phyloP scores from a whole-genome alignment of 208 protist species.

The Balamuthia mandrillaris region DNA sequence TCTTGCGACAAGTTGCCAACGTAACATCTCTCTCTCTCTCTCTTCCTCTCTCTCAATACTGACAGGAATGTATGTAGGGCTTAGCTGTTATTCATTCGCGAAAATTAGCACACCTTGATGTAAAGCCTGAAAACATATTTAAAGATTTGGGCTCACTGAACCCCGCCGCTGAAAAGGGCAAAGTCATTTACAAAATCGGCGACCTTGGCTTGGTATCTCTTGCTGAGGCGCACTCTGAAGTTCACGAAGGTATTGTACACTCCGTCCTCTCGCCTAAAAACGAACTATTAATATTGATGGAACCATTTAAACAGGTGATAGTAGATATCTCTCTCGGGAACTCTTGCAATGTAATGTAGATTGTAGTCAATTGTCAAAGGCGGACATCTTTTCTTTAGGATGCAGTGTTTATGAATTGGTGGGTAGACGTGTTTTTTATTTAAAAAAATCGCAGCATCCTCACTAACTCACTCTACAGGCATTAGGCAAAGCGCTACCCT shows the following conservation, averaged over 20 bases:
- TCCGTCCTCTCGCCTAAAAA: not conserved
- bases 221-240: slow-evolving; percentile 8
- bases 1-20: slow-evolving; percentile 5
- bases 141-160: not conserved
- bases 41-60: too few relatives aligned
- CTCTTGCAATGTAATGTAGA: slow-evolving; percentile 21
- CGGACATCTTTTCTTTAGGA: slow-evolving; percentile 28
- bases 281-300: not conserved
- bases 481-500: not conserved
- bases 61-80: too few relatives aligned
- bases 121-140: slow-evolving; percentile 36
- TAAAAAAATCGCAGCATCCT: not conserved
- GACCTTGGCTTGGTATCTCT: slow-evolving; percentile 30
- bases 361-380: slow-evolving; percentile 10
- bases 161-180: not conserved
- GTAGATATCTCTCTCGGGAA: slow-evolving; percentile 28
- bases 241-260: not conserved
- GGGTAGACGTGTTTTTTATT: too few relatives aligned
- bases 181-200: slow-evolving; percentile 26
- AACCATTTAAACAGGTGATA: too few relatives aligned
- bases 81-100: slow-evolving; percentile 11
- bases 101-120: slow-evolving; percentile 5
- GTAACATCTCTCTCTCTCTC: not conserved
- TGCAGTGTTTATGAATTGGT: slow-evolving; percentile 24
- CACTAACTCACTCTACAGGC: not conserved